Percentiles rank a stretch among this genome's conserved stretches.
phyloP scores from a whole-genome alignment of 805 yeast genomes.

The Suhomyces canberraensis region DNA sequence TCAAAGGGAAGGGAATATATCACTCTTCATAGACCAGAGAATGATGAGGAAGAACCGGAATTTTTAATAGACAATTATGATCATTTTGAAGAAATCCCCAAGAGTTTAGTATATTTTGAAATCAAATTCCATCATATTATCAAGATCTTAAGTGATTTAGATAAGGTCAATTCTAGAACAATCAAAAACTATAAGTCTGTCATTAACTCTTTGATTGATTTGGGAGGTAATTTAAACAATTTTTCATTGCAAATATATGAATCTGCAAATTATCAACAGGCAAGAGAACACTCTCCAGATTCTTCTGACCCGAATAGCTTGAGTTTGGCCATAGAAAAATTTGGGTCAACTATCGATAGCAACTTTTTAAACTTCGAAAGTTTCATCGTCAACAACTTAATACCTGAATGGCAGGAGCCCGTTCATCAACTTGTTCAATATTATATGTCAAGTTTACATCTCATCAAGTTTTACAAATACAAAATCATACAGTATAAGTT shows the following conservation, averaged over 20 bases:
- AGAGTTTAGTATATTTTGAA: constrained; percentile 31
- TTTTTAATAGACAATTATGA: constrained; percentile 9
- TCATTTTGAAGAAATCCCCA: constrained; percentile 28
- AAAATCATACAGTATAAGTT: constrained; percentile 50
- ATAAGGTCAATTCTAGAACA: constrained; percentile 34
- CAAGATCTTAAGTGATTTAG: constrained; percentile 32
- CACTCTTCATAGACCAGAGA: constrained; percentile 4
- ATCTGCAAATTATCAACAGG: constrained; percentile 8
- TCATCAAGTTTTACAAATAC: constrained; percentile 48
- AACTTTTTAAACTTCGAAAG: constrained; percentile 49
- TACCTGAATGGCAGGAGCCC: constrained; percentile 49
- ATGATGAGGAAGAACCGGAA: constrained; percentile 3
- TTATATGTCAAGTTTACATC: constrained; percentile 39
- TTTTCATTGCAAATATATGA: constrained; percentile 45
- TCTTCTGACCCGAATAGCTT: constrained; percentile 17
- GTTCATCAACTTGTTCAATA: constrained; percentile 47
- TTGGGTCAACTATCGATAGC: constrained; percentile 52
- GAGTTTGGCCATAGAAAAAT: constrained; percentile 41
- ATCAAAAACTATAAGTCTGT: constrained; percentile 39
- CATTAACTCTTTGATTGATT: constrained; percentile 42
- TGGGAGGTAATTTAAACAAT: constrained; percentile 57
- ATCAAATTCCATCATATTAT: constrained; percentile 30
- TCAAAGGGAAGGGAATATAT: constrained; percentile 18
- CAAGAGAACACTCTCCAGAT: background rate
- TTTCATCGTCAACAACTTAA: constrained; percentile 34